Base-by-base conservation (phyloP, 2,329 filamentous ascomycete species). In the Tolypocladium tropicale region DNA sequence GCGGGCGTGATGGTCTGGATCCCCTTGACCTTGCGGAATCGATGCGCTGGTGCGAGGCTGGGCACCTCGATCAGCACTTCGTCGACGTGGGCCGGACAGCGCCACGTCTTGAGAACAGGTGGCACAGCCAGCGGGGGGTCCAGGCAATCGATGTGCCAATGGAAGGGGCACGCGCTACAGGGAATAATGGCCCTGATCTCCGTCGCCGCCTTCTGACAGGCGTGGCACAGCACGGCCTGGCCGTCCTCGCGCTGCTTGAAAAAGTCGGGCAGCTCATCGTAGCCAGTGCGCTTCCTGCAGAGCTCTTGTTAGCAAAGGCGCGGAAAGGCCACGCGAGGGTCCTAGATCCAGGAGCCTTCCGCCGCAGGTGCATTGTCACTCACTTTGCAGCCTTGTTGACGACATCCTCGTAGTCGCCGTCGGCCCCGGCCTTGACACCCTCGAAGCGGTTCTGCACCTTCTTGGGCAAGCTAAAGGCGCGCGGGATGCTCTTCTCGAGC, bases 91-190 rank as follows among this genome's bases (percentile, higher is more conserved):
- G 88, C 84, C 53, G 93, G 93, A 67, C 94, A 99, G 71, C 85
- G 87, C 90, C 91, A 99, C 55, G 85, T 87, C 65, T 86, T 84
- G 53, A 86, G 78, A 53, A 84, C 80, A 12, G 92, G 92, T 41
- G 90, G 88, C 55, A 88, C 84, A 36, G 91, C 84, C 66, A 92
- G 74, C 36, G 93, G 92, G 32, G 90, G 89, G 67, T 95, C 86
- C 18, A 95, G 76, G 72, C 94, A 99, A 71, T 97, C 93, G 53
- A 96, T 77, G 74, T 99, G 94, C 88, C 92, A 99, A 66, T 86
- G 81, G 36, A 90, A 79, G 14, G 82, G 78, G 72, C 93, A 99
- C 65, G 81, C 83, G 70, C 91, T 91, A 75, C 93, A 99, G 50
- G 88, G 84, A 62, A 96, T 87, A 64, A 97, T 91, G 62, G 86